These are phyloP conservation scores for Pyrus communis DNA, from an alignment of 306 rosid genomes.

Conservation along the genomic window DNA sequence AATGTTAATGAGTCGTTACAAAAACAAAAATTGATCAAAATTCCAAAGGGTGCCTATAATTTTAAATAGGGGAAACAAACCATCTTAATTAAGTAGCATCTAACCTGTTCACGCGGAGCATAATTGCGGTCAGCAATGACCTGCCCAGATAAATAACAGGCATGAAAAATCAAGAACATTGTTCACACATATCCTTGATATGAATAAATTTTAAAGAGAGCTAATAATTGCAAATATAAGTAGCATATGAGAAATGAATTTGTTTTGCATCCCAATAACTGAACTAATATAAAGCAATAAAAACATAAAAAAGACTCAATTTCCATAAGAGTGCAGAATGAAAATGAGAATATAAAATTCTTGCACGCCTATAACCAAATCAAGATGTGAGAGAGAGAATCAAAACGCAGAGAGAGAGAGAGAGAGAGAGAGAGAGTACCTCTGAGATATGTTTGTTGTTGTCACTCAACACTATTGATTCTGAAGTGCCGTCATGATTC, in stretches of 20 bases:
- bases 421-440: constrained; percentile 28
- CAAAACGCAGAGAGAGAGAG: too few species aligned
- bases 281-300: too few species aligned
- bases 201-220: neutral
- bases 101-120: constrained; percentile 69
- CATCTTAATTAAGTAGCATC: constrained; percentile 10
- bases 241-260: neutral
- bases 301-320: too few species aligned
- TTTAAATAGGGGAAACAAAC: neutral
- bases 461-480: constrained; percentile 64
- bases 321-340: too few species aligned
- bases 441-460: constrained; percentile 55
- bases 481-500: constrained; percentile 63
- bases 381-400: too few species aligned
- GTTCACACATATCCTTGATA: neutral
- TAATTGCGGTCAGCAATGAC: constrained; percentile 62
- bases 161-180: neutral
- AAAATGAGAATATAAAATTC: too few species aligned
- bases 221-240: neutral
- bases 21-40: neutral
- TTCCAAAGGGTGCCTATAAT: neutral
- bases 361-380: too few species aligned
- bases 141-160: constrained; percentile 34
- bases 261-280: neutral
- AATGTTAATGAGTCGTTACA: neutral